These are phyloP conservation scores for Lathyrus aphaca DNA, from an alignment of 306 rosid species.

Conservation along the genomic window DNA sequence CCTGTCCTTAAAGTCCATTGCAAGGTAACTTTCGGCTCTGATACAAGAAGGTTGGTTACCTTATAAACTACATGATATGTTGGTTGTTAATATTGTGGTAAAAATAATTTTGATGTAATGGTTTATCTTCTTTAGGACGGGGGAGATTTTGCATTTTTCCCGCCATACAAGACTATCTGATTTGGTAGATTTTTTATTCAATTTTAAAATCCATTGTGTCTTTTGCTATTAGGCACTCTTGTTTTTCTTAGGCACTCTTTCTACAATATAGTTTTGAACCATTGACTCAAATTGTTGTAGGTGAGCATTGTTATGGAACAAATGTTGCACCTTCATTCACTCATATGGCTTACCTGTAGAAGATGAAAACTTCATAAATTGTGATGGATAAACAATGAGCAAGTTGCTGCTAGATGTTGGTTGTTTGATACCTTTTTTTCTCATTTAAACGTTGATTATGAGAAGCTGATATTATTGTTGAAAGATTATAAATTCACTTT, in stretches of 20 bases:
- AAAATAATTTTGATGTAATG: slow-evolving; percentile 14
- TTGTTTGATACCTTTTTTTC: slow-evolving; percentile 24
- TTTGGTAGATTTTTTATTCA: background rate
- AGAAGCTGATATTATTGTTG: slow-evolving; percentile 16
- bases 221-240: slow-evolving; percentile 17
- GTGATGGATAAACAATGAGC: slow-evolving; percentile 95
- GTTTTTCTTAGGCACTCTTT: slow-evolving; percentile 15
- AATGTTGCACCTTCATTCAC: slow-evolving; percentile 91
- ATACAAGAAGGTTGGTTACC: slow-evolving; percentile 8
- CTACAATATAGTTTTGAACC: background rate
- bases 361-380: slow-evolving; percentile 86
- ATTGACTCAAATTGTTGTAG: slow-evolving; percentile 49
- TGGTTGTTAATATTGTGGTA: background rate
- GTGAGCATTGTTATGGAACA: slow-evolving; percentile 99
- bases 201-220: slow-evolving; percentile 18
- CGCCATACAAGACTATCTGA: background rate
- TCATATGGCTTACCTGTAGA: slow-evolving; percentile 81
- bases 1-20: slow-evolving; percentile 93
- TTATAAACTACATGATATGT: slow-evolving; percentile 21
- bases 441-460: background rate
- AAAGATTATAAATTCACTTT: slow-evolving; percentile 16
- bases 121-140: background rate
- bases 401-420: slow-evolving; percentile 77
- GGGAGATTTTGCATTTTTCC: slow-evolving; percentile 9
- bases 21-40: slow-evolving; percentile 62